Evolutionary conservation across 73 alveolate species (phyloP).

Genomic region (Uronychia setigera): DNA sequence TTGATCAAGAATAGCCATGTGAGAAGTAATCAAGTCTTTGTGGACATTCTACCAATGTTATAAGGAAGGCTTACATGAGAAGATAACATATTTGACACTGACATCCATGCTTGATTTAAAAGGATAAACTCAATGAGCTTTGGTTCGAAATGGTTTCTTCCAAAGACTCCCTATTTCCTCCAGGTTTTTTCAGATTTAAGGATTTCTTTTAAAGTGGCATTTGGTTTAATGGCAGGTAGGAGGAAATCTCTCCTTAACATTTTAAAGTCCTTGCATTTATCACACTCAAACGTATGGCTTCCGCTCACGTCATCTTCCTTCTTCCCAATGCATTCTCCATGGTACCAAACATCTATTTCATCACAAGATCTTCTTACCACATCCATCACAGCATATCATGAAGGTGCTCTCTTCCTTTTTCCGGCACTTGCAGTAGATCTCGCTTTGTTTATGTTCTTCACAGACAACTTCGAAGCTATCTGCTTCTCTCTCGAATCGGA

Average conservation of each 20-base stretch:
- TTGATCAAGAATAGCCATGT: background rate
- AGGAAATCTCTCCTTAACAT: background rate
- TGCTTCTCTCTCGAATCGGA: background rate
- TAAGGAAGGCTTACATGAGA: background rate
- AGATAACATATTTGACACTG: background rate
- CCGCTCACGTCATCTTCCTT: background rate
- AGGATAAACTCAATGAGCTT: background rate
- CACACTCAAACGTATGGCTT: background rate
- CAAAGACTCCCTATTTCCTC: background rate
- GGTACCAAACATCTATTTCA: background rate
- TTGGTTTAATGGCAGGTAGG: background rate
- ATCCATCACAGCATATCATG: background rate
- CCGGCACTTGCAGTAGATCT: constrained; percentile 1
- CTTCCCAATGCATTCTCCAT: background rate
- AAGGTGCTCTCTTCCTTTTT: background rate
- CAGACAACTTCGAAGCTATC: background rate
- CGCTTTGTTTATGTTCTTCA: background rate
- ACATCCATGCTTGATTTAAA: background rate
- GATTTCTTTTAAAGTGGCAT: background rate
- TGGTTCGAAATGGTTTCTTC: background rate
- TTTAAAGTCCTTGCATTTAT: background rate
- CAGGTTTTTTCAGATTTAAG: background rate
- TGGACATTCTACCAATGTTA: background rate
- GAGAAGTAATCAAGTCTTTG: background rate
- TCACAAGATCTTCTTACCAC: background rate